Evolutionary conservation across 345 rosid species (phyloP).

Genomic region (Bruguiera sexangula): DNA sequence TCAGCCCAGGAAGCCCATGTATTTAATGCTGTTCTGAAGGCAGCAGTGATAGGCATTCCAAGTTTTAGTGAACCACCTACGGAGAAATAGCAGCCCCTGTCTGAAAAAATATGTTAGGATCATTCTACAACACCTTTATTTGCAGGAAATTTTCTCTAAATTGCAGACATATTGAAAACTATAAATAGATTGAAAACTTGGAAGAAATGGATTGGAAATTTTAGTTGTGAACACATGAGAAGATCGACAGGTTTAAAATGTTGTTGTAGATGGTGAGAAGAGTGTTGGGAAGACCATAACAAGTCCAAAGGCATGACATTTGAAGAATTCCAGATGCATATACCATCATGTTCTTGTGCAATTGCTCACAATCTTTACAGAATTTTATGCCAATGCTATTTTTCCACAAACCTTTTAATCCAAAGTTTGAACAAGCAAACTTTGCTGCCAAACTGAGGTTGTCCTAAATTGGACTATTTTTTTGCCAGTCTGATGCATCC

Average conservation of each 20-base stretch:
- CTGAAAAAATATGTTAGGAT: constrained; percentile 39
- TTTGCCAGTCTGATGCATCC: too few relatives aligned
- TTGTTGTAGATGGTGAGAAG: neutral
- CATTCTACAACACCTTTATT: constrained; percentile 3
- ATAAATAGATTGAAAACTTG: too few relatives aligned
- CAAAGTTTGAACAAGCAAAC: too few relatives aligned
- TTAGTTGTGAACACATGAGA: neutral
- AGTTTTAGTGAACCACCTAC: constrained; percentile 46
- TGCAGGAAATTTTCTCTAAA: neutral
- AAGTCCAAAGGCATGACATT: constrained; percentile 2
- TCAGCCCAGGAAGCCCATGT: constrained; percentile 35
- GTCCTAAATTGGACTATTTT: too few relatives aligned
- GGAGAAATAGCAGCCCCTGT: constrained; percentile 75
- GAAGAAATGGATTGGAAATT: neutral
- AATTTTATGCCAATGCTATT: too few relatives aligned
- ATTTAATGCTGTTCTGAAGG: constrained; percentile 20
- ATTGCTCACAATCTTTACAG: neutral
- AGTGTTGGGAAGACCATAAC: neutral
- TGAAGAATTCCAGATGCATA: neutral
- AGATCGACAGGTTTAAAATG: neutral
- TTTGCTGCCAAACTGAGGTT: too few relatives aligned
- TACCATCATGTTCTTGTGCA: neutral
- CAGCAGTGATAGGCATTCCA: constrained; percentile 26
- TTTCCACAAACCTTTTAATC: too few relatives aligned
- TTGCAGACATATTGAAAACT: too few relatives aligned